Evolutionary conservation across 805 yeast species (phyloP).

Genomic region (Candida taoyuanica): DNA sequence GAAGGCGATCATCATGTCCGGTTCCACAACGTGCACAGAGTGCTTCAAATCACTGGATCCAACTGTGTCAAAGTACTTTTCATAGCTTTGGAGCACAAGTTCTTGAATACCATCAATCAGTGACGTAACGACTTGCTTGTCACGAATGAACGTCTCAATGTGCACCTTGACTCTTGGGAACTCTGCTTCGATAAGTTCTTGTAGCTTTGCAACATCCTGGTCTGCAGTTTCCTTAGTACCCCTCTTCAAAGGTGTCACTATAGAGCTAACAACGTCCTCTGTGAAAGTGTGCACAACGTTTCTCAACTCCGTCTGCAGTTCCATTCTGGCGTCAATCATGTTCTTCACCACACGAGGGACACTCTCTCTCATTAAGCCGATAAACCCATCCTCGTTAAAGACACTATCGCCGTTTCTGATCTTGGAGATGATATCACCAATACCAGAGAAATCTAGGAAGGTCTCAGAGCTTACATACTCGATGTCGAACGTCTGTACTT

Average conservation of each 20-base stretch:
- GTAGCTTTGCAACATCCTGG: conserved; percentile 37
- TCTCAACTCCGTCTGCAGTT: conserved; percentile 69
- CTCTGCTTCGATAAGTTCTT: conserved; percentile 44
- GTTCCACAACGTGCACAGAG: conserved; percentile 53
- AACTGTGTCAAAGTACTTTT: conserved; percentile 38
- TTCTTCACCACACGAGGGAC: conserved; percentile 78
- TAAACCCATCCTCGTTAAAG: conserved; percentile 23
- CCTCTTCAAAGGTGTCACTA: conserved; percentile 43
- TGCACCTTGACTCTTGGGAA: conserved; percentile 53
- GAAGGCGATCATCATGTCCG: conserved; percentile 54
- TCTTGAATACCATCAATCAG: conserved; percentile 66
- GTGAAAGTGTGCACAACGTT: conserved; percentile 60
- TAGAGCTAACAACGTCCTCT: conserved; percentile 44
- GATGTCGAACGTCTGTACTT: conserved; percentile 73
- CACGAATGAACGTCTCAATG: conserved; percentile 51
- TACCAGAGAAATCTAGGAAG: conserved; percentile 76
- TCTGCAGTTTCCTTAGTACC: conserved; percentile 24
- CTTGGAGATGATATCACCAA: conserved; percentile 46
- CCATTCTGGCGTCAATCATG: conserved; percentile 74
- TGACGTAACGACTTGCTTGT: conserved; percentile 44
- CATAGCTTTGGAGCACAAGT: conserved; percentile 53
- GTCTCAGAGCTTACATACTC: conserved; percentile 69
- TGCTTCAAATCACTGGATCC: conserved; percentile 23
- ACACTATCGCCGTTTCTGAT: conserved; percentile 30
- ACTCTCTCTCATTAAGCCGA: conserved; percentile 56